Evolutionary conservation across 2,329 filamentous ascomycete genomes (phyloP).

Genomic region (Lachnellula willkommii): DNA sequence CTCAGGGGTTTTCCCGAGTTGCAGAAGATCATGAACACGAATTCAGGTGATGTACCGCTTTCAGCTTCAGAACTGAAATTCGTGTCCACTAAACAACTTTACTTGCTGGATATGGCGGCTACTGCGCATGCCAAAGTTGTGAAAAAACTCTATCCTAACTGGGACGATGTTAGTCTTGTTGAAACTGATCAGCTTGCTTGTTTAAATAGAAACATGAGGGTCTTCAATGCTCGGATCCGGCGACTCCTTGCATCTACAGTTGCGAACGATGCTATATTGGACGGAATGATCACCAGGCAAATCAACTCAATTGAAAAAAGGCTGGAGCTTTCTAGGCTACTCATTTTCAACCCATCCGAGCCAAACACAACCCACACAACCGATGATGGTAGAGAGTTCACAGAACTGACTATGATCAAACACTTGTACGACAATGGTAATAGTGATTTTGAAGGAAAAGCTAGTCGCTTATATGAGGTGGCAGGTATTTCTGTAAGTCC

Average conservation of each 20-base stretch:
- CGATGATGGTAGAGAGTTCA: no score
- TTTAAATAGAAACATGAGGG: neutral
- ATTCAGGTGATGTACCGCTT: no score
- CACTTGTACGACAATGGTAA: no score
- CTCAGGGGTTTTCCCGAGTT: neutral
- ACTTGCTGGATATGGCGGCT: neutral
- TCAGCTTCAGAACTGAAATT: neutral
- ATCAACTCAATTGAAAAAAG: neutral
- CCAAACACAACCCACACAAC: no score
- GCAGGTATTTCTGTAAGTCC: no score
- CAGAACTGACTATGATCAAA: no score
- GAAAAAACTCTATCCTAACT: neutral
- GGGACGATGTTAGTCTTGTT: neutral
- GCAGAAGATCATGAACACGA: neutral
- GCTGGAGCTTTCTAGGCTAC: neutral
- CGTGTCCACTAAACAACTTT: neutral
- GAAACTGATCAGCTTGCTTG: neutral
- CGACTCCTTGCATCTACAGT: neutral
- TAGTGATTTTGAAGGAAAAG: no score
- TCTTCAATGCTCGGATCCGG: neutral
- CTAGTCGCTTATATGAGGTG: no score
- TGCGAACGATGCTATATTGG: neutral
- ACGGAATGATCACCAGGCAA: neutral
- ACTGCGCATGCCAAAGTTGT: neutral
- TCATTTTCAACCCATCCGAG: no score